phyloP scores from a whole-genome alignment of 1,284 basidiomycete genomes.

The Phellopilus nigrolimitatus region DNA sequence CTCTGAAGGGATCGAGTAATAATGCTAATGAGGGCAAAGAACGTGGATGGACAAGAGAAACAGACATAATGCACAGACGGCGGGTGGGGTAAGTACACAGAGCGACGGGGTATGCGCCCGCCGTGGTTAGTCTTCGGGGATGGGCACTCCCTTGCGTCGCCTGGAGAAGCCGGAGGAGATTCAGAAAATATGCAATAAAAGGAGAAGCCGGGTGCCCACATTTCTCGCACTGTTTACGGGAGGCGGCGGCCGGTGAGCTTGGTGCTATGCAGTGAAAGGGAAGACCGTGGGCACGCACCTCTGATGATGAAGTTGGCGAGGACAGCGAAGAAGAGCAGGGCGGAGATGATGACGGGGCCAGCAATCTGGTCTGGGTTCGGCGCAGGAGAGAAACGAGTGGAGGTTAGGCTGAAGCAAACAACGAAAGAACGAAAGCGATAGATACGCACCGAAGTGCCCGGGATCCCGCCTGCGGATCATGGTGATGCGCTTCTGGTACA shows the following conservation, averaged over 20 bases:
- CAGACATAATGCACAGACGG: too few relatives aligned
- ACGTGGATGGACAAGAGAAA: too few relatives aligned
- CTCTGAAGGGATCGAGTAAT: too few relatives aligned
- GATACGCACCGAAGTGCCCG: conserved; percentile 77
- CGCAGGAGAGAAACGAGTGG: conserved; percentile 6
- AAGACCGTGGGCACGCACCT: conserved; percentile 39
- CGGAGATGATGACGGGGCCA: conserved; percentile 79
- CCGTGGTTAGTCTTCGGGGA: conserved; percentile 3
- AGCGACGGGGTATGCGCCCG: too few relatives aligned
- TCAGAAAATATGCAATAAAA: background rate
- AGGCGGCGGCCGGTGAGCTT: background rate
- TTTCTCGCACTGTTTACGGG: conserved; percentile 5
- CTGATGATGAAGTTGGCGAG: conserved; percentile 85
- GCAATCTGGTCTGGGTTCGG: conserved; percentile 59
- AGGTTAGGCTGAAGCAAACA: background rate
- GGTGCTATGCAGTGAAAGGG: background rate
- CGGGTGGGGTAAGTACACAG: too few relatives aligned
- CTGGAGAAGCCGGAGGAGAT: background rate
- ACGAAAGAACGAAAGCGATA: background rate
- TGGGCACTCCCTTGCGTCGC: conserved; percentile 3
- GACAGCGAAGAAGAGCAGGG: conserved; percentile 78
- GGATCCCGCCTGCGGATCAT: conserved; percentile 89
- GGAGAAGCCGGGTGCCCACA: background rate
- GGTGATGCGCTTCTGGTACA: conserved; percentile 88
- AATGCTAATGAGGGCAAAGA: too few relatives aligned